Conservation (phyloP, 2,329 filamentous ascomycete species). For the Aspergillus hortae region DNA sequence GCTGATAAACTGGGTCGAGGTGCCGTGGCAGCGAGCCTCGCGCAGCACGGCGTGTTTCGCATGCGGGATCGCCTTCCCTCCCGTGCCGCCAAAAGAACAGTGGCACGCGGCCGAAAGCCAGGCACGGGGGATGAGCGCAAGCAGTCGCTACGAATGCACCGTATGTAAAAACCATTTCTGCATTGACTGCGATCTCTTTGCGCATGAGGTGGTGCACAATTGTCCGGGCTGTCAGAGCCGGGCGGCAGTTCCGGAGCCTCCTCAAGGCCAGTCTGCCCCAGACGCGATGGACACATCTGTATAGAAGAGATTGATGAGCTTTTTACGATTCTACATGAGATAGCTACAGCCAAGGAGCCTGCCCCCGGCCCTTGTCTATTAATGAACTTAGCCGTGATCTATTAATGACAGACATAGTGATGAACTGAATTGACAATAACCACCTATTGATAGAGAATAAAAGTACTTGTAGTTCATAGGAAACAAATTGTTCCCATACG, state of each 20-base stretch:
- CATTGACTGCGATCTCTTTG: constrained; percentile 95
- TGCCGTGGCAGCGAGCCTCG: constrained; percentile 72
- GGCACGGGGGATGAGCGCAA: constrained; percentile 72
- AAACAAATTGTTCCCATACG: not conserved
- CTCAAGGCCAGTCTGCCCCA: constrained; percentile 18
- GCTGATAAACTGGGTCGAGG: constrained; percentile 83
- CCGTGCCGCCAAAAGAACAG: constrained; percentile 37
- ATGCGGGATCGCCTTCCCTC: constrained; percentile 71
- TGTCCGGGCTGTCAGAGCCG: constrained; percentile 78
- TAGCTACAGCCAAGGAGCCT: not conserved
- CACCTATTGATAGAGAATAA: too few species aligned
- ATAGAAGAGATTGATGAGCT: constrained; percentile 4
- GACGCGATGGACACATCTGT: constrained; percentile 34
- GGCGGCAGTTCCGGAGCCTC: constrained; percentile 8
- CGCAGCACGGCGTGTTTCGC: constrained; percentile 68
- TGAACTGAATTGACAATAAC: too few species aligned
- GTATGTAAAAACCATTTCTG: constrained; percentile 91
- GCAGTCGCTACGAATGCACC: constrained; percentile 81
- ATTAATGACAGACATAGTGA: too few species aligned
- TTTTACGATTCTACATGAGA: not conserved
- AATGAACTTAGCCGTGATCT: too few species aligned
- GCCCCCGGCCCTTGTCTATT: too few species aligned
- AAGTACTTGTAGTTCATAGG: not conserved
- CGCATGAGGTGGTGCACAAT: constrained; percentile 91
- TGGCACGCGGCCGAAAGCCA: constrained; percentile 33